Percentiles rank a stretch among this genome's conserved stretches.
phyloP scores from a whole-genome alignment of 83 land plant species.

The Diphasiastrum complanatum region DNA sequence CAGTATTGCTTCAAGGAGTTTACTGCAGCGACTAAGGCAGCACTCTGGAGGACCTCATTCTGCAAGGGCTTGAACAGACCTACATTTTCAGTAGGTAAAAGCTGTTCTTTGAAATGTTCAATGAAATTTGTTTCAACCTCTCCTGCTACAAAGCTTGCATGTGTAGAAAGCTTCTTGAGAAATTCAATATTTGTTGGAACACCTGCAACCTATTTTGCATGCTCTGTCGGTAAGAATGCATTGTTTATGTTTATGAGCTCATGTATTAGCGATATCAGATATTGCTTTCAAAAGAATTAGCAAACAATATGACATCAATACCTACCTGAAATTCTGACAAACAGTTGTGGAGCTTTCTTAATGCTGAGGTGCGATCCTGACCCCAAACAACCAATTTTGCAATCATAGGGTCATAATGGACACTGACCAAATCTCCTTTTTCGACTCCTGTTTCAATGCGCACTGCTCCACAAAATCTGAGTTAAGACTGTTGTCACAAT shows the following conservation, averaged over 20 bases:
- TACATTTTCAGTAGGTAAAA: conserved; percentile 34
- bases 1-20: too few relatives aligned
- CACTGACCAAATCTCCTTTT: conserved; percentile 78
- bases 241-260: too few relatives aligned
- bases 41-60: too few relatives aligned
- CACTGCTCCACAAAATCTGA: conserved; percentile 50
- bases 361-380: conserved; percentile 63
- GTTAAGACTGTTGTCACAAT: not conserved
- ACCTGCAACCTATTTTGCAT: conserved; percentile 67
- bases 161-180: conserved; percentile 62
- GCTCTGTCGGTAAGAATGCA: too few relatives aligned
- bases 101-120: conserved; percentile 66
- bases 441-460: conserved; percentile 94
- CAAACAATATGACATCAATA: not conserved
- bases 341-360: conserved; percentile 68
- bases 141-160: conserved; percentile 66
- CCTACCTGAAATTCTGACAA: conserved; percentile 75
- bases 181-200: conserved; percentile 87
- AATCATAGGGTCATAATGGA: conserved; percentile 98
- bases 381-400: conserved; percentile 97
- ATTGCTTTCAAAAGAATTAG: not conserved
- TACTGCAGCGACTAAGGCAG: conserved; percentile 67
- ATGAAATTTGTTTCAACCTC: conserved; percentile 90
- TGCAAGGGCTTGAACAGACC: too few relatives aligned
- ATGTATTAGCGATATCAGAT: not conserved